These are phyloP conservation scores for Lasiodiplodia sp. DNA, from an alignment of 2,329 filamentous ascomycete species.

Conservation along the genomic window DNA sequence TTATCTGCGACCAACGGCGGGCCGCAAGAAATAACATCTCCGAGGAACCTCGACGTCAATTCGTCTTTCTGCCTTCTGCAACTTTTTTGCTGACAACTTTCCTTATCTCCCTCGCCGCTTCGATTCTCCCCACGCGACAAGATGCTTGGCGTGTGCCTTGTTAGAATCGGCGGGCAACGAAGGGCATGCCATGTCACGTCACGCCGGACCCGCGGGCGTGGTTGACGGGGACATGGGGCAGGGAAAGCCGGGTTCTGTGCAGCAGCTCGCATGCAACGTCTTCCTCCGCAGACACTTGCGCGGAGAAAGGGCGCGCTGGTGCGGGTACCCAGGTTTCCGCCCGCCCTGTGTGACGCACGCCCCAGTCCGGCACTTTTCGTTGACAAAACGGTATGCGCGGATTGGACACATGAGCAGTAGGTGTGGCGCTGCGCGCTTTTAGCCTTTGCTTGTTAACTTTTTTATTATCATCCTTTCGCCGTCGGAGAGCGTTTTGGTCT, in stretches of 20 bases:
- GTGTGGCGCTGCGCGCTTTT: neutral
- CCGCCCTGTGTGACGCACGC: neutral
- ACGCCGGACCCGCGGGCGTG: too few species aligned
- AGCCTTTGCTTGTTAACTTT: neutral
- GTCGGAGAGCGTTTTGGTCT: too few species aligned
- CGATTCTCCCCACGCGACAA: neutral
- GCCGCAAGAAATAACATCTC: neutral
- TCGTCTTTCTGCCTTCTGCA: too few species aligned
- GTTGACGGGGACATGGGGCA: neutral
- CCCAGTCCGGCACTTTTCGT: neutral
- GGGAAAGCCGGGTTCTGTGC: neutral
- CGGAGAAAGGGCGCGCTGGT: constrained; percentile 4
- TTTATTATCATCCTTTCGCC: neutral
- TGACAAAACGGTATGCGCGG: constrained; percentile 13
- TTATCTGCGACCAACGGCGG: neutral
- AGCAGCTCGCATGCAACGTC: neutral
- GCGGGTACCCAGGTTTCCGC: neutral
- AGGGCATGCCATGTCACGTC: neutral
- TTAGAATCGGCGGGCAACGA: neutral
- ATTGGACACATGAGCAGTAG: neutral
- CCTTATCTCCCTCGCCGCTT: neutral
- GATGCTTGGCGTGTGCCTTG: neutral
- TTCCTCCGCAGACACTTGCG: neutral
- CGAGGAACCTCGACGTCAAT: neutral
- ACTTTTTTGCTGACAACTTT: too few species aligned